A percentile compares a stretch with the other conserved stretches of the same genome.
These are phyloP conservation scores for Orbilia ellipsospora DNA, from an alignment of 2,329 filamentous ascomycete genomes.

Conservation along the genomic window DNA sequence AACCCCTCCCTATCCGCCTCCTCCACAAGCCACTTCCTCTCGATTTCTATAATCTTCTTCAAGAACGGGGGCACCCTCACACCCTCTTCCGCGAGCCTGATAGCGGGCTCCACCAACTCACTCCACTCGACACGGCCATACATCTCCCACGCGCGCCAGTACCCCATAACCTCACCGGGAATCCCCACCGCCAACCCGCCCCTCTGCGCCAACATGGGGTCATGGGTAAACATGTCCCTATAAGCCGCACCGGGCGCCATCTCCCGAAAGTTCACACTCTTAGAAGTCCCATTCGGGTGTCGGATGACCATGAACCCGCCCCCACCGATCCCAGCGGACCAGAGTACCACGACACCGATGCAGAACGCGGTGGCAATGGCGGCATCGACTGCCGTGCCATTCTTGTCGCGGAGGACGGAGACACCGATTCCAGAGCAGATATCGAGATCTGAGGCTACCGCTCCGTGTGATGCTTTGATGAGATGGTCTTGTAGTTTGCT, in stretches of 20 bases:
- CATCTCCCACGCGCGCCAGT: constrained; percentile 55
- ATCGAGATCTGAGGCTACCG: constrained; percentile 58
- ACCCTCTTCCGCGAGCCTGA: constrained; percentile 56
- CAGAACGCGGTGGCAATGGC: constrained; percentile 58
- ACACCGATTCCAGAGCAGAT: constrained; percentile 58
- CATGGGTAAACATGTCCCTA: constrained; percentile 57
- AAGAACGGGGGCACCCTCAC: constrained; percentile 55
- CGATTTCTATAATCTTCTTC: constrained; percentile 36
- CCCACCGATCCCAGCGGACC: constrained; percentile 58
- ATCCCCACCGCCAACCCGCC: constrained; percentile 57
- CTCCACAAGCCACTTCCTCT: constrained; percentile 51
- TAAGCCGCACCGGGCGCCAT: constrained; percentile 56
- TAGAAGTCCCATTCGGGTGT: constrained; percentile 55
- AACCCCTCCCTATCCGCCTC: constrained; percentile 53
- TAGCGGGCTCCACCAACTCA: constrained; percentile 57
- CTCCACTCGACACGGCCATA: constrained; percentile 57
- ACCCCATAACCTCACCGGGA: constrained; percentile 58
- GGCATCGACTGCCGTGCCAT: constrained; percentile 58
- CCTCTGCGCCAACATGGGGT: constrained; percentile 54
- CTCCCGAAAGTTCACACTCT: constrained; percentile 58
- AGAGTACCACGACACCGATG: constrained; percentile 58
- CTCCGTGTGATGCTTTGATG: constrained; percentile 55
- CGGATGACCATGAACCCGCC: constrained; percentile 59
- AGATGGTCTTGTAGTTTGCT: constrained; percentile 36
- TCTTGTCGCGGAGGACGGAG: constrained; percentile 54